Evolutionary conservation across 495 filamentous ascomycete genomes (phyloP).

Genomic region (Cercophora samala): DNA sequence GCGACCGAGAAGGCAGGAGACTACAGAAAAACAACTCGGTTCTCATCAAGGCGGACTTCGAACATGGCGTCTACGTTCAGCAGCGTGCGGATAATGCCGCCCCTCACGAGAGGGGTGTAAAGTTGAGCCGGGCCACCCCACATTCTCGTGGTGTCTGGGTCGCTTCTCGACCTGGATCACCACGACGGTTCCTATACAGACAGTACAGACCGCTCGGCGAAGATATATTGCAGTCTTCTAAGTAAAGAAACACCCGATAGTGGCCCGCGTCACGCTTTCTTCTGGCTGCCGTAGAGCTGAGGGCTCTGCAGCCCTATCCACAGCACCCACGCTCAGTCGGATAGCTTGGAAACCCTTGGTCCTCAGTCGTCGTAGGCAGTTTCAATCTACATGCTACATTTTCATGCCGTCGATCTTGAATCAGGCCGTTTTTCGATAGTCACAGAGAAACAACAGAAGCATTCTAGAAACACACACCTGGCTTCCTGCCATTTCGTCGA

Average conservation of each 20-base stretch:
- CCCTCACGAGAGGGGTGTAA: background rate
- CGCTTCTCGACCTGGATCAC: constrained; percentile 21
- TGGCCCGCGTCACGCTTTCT: constrained; percentile 16
- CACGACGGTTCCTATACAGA: constrained; percentile 23
- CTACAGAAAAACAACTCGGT: background rate
- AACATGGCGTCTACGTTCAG: background rate
- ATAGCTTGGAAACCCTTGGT: constrained; percentile 4
- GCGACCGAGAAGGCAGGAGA: background rate
- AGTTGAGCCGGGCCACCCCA: constrained; percentile 8
- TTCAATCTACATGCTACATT: constrained; percentile 35
- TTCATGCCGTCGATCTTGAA: constrained; percentile 18
- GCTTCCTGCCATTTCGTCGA: constrained; percentile 18
- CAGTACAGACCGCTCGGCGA: constrained; percentile 13
- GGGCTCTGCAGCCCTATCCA: constrained; percentile 32
- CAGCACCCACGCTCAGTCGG: constrained; percentile 14
- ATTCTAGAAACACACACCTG: constrained; percentile 30
- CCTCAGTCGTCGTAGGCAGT: constrained; percentile 18
- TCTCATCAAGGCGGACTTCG: background rate
- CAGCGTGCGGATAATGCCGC: background rate
- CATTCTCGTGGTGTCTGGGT: constrained; percentile 16
- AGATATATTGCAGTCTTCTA: constrained; percentile 29
- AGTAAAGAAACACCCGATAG: constrained; percentile 35
- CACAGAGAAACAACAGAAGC: constrained; percentile 22
- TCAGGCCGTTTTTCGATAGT: constrained; percentile 12
- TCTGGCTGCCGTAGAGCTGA: constrained; percentile 5